Evolutionary conservation across 495 filamentous ascomycete species (phyloP).

Genomic region (Schizothecium vesticola): DNA sequence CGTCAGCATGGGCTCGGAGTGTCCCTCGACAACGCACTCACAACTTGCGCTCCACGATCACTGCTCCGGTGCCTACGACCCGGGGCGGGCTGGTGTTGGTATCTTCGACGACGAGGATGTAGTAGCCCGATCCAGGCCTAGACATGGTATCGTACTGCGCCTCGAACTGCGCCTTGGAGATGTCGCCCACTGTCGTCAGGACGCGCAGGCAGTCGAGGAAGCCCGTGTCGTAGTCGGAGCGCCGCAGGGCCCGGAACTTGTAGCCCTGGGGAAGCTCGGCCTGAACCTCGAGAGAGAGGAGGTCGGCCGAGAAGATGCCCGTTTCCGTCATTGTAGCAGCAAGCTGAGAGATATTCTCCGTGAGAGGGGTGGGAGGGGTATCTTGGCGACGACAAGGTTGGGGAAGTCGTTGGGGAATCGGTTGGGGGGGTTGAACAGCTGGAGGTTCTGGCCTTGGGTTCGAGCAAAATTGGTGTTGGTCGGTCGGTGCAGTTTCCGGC

Average conservation of each 20-base stretch:
- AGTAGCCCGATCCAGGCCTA: slow-evolving; percentile 74
- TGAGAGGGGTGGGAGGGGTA: not conserved
- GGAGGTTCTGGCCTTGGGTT: not conserved
- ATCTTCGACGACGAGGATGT: slow-evolving; percentile 76
- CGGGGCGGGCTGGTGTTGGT: slow-evolving; percentile 38
- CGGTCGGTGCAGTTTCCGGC: too few relatives aligned
- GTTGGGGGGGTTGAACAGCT: not conserved
- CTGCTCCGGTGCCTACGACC: slow-evolving; percentile 79
- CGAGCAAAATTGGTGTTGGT: not conserved
- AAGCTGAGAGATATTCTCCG: not conserved
- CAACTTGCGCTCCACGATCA: slow-evolving; percentile 87
- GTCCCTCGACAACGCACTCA: slow-evolving; percentile 30
- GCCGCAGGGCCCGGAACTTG: slow-evolving; percentile 71
- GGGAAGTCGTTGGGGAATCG: not conserved
- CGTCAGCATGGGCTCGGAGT: not conserved
- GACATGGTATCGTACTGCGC: slow-evolving; percentile 81
- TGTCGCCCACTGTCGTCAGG: slow-evolving; percentile 87
- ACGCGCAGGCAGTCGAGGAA: slow-evolving; percentile 90
- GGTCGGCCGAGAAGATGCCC: slow-evolving; percentile 67
- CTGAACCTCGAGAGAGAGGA: slow-evolving; percentile 72
- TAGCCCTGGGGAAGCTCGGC: slow-evolving; percentile 73
- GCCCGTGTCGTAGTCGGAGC: slow-evolving; percentile 67
- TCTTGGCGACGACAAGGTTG: not conserved
- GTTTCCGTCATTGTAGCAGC: slow-evolving; percentile 37
- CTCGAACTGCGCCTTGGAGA: slow-evolving; percentile 67